A percentile compares a stretch with the other conserved stretches of the same genome.
These are phyloP conservation scores for Manihot esculenta DNA, from an alignment of 441 rosid species.

Conservation along the genomic window DNA sequence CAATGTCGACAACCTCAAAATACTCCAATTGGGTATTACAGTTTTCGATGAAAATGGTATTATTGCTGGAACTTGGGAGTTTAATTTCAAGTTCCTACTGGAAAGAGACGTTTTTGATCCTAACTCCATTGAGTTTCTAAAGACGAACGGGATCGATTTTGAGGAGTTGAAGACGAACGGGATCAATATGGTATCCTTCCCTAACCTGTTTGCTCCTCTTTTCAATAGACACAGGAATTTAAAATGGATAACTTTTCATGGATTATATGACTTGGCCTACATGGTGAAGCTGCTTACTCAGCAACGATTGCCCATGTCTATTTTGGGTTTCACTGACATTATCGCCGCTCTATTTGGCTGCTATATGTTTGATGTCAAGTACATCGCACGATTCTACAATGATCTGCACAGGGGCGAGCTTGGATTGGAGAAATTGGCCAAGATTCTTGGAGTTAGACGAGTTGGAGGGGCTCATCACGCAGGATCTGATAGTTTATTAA, in stretches of 20 bases:
- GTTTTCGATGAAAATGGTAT: too few relatives aligned
- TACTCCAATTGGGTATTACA: too few relatives aligned
- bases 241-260: slow-evolving; percentile 14
- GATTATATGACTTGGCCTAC: slow-evolving; percentile 9
- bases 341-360: not conserved
- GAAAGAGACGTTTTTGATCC: not conserved
- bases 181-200: not conserved
- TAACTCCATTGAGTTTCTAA: not conserved
- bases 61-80: not conserved
- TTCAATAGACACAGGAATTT: not conserved
- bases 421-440: slow-evolving; percentile 11
- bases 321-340: not conserved
- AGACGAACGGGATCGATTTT: not conserved
- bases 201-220: not conserved
- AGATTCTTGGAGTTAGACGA: not conserved
- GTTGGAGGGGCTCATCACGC: slow-evolving; percentile 18
- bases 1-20: too few relatives aligned
- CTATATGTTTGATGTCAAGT: not conserved
- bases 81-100: not conserved
- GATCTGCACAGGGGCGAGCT: not conserved
- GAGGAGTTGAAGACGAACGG: not conserved
- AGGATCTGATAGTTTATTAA: slow-evolving; percentile 16
- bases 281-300: not conserved
- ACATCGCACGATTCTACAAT: slow-evolving; percentile 9
- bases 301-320: not conserved